Evolutionary conservation across 2,329 filamentous ascomycete genomes (phyloP), one percentile per base, ranked within the genome.

Genomic region (Beauveria varroae): DNA sequence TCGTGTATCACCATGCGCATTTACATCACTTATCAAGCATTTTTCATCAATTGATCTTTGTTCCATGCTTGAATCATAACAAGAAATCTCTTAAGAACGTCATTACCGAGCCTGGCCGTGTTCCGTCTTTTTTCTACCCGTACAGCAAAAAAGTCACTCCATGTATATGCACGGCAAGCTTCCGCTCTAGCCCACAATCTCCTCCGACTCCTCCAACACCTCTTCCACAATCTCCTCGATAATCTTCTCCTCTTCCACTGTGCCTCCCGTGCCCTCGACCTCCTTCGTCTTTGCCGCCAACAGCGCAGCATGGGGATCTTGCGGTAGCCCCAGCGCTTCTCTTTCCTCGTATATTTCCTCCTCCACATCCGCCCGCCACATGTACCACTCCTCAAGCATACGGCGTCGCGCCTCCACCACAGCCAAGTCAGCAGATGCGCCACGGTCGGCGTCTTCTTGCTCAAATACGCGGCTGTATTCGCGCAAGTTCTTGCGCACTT

Each of bases 391-490:
- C 67, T 89, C 85, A 68, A 99, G 86, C 71, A 91, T 79, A 69
- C 86, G 81, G 72, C 93, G 87, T 68, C 95, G 86, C 67, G 86
- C 87, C 76, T 98, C 93, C 64, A 99, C 89, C 56, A 99, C 92
- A 41, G 93, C 93, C 70, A 93, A 86, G 78, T 98, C 95, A 69
- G 93, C 95, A 61, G 91, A 93, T 64, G 93, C 93, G 72, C 93
- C 93, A 72, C 93, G 92, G 73, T 96, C 92, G 65, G 89, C 86
- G 76, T 99, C 96, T 74, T 96, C 89, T 78, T 96, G 91, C 68
- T 99, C 95, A 75, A 99, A 99, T 66, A 90, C 82, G 73, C 91
- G 90, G 75, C 88, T 91, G 85, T 97, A 99, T 77, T 98, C 95
- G 68, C 93, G 90, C 60, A 99, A 87, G 78, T 97, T 99, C 86